Evolutionary conservation across 768 basidiomycete genomes (phyloP), one percentile per base, ranked within the genome.

Genomic region (Serendipita indica): DNA sequence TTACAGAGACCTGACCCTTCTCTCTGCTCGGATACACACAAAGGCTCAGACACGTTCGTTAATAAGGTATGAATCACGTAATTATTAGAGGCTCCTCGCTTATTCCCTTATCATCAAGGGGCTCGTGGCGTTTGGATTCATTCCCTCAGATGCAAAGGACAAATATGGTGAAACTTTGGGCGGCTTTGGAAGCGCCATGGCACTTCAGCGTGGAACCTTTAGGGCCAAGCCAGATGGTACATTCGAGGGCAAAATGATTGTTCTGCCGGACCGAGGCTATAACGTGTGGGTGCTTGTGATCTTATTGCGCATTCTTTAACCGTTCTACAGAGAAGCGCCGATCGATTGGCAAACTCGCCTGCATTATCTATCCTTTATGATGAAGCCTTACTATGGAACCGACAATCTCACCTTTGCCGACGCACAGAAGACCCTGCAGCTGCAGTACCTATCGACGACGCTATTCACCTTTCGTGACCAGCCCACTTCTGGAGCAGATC

Each of bases 311-410:
- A 63, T 43, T n/a, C n/a, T n/a, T n/a, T n/a, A n/a, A n/a, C n/a
- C n/a, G n/a, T n/a, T n/a, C n/a, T 45, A 57, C 56, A 81, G 79
- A 2, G 74, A 76, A 22, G 71, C 66, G 0, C 79, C 82, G 0
- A 71, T 81, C 39, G 76, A 84, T 67, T 84, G 79, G 62, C 79
- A 81, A 65, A 73, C 74, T 2, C 77, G 84, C n/a, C 78, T 75
- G n/a, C 82, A 83, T 58, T 71, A 75, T 45, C 71, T 85, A 60
- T 72, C 77, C 56, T 83, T 86, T 66, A 69, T 73, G 0, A 67
- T 85, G 18, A 72, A 69, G 0, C 84, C 83, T 0, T 83, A 83
- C 67, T 77, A 75, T 41, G 73, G 67, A 33, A 60, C 71, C 0
- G 64, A 68, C 2, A 69, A 75, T 3, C 74, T 84, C 6, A 68